Evolutionary conservation across 441 rosid genomes (phyloP), one percentile per base, ranked within the genome.

Genomic region (Mallotus japonicus): DNA sequence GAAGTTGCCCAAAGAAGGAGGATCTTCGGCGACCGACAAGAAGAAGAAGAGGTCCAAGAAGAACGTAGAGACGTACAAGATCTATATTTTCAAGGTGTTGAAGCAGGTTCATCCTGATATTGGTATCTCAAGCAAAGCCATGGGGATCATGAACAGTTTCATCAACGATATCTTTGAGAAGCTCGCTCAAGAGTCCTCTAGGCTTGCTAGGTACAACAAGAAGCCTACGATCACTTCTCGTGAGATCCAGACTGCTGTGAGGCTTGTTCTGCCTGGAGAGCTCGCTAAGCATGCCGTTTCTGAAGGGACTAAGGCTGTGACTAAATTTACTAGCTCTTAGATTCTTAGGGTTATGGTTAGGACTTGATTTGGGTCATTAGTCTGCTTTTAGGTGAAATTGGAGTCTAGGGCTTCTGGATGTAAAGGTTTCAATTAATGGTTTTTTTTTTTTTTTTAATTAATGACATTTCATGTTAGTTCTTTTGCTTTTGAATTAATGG

Each of bases 101-200:
- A 77, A 77, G 70, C 80, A 77, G 12, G 80, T 77, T 4, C 80
- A 77, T 15, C 80, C 80, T n/a, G 80, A 77, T 24, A 77, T 77
- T 5, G 80, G 80, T 22, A 73, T 77, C 13, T 77, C 80, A 3
- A 77, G 80, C 76, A 77, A 77, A 62, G 80, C 80, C 9, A 77
- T 77, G 80, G 80, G 77, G 9, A 77, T 77, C 47, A 77, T 77
- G 80, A 77, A 77, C 77, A 73, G 77, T 28, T 77, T 77, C 61
- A 77, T 77, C 61, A 73, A 77, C 17, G 80, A 77, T 16, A 77
- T 77, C 0, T 77, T 77, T 3, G 80, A 77, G 73, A 77, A 77
- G 71, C 80, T 77, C 0, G 80, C 80, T 1, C 80, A 77, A 22
- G 80, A 77, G 19, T 17, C 80, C 1, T 77, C 80, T 0, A 72